Evolutionary conservation across 768 basidiomycete genomes (phyloP).

Genomic region (Suillus cothurnatus): DNA sequence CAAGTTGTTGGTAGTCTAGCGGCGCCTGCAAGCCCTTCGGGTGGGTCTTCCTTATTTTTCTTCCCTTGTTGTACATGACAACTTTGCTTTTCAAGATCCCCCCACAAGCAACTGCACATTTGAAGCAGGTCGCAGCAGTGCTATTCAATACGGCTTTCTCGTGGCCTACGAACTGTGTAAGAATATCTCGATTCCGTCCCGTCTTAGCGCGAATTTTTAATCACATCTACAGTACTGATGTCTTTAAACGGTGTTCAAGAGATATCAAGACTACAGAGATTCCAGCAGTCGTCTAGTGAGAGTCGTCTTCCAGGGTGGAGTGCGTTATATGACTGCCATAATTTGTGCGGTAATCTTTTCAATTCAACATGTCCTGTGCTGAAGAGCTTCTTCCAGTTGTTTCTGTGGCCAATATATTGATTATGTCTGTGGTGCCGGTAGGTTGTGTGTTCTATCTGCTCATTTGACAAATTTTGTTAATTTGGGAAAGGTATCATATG

Average conservation of each 20-base stretch:
- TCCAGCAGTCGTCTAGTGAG: neutral
- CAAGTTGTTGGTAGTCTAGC: neutral
- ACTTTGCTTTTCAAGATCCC: neutral
- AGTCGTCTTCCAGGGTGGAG: neutral
- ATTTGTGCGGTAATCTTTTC: neutral
- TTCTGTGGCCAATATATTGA: neutral
- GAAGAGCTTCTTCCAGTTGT: neutral
- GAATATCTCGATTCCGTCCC: neutral
- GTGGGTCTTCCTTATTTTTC: neutral
- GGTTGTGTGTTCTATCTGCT: neutral
- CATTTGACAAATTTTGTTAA: neutral
- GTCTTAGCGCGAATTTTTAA: neutral
- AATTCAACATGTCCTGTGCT: neutral
- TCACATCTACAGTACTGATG: neutral
- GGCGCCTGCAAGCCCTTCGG: neutral
- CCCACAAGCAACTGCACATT: constrained; percentile 1
- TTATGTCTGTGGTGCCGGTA: neutral
- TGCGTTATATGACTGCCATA: neutral
- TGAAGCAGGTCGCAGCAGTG: neutral
- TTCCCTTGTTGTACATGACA: neutral
- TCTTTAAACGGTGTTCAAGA: constrained; percentile 3
- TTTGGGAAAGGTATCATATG: neutral
- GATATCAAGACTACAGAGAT: neutral
- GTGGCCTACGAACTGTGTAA: neutral
- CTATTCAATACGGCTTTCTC: constrained; percentile 2